phyloP scores from a whole-genome alignment of 192 early-diverging fungal genomes.

The Chytriomyces hyalinus region DNA sequence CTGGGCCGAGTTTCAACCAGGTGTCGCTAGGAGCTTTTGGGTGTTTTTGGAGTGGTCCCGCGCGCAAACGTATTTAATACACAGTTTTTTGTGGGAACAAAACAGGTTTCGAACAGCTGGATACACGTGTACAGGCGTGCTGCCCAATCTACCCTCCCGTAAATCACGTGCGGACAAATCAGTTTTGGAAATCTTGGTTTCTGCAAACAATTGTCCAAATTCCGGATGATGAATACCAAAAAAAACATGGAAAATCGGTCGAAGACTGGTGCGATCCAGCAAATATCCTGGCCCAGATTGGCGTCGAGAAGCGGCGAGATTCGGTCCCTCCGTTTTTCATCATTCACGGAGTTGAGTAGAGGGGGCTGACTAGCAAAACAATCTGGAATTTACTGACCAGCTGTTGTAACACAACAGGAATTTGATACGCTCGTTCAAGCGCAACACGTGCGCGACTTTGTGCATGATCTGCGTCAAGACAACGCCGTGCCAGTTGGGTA shows the following conservation, averaged over 20 bases:
- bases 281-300: slow-evolving; percentile 28
- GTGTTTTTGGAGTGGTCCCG: slow-evolving; percentile 30
- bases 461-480: slow-evolving; percentile 20
- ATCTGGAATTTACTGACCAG: slow-evolving; percentile 1
- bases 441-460: slow-evolving; percentile 39
- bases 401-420: neutral
- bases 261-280: slow-evolving; percentile 42
- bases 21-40: slow-evolving; percentile 60
- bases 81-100: no score
- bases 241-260: slow-evolving; percentile 6
- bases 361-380: neutral
- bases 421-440: slow-evolving; percentile 45
- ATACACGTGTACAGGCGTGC: slow-evolving; percentile 64
- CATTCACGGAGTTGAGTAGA: slow-evolving; percentile 33
- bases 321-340: slow-evolving; percentile 46
- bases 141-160: slow-evolving; percentile 54
- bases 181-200: slow-evolving; percentile 51
- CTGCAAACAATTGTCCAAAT: slow-evolving; percentile 43
- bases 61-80: neutral
- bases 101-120: slow-evolving; percentile 30
- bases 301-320: slow-evolving; percentile 25
- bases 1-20: slow-evolving; percentile 35
- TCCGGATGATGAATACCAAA: neutral
- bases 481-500: slow-evolving; percentile 30
- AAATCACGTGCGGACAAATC: slow-evolving; percentile 53